Conservation (phyloP, 768 basidiomycete genomes). For the Krasilnikovozyma curviuscula region DNA sequence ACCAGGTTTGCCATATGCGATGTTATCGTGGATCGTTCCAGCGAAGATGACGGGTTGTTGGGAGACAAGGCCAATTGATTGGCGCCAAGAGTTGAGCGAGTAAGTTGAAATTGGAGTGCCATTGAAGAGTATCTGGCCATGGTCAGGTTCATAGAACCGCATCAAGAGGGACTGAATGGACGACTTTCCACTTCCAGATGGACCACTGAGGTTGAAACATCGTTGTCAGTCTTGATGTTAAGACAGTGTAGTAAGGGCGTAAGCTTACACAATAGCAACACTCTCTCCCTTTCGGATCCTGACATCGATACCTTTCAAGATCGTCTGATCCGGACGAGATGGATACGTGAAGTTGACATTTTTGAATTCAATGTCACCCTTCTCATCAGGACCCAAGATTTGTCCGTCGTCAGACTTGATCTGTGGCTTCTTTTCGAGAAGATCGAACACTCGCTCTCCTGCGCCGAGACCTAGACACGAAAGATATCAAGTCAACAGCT, state of each 20-base stretch:
- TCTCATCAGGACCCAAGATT: background rate
- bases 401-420: background rate
- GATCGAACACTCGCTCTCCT: slow-evolving; percentile 10
- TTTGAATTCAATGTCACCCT: slow-evolving; percentile 1
- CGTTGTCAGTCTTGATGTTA: too few relatives aligned
- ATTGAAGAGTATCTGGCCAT: slow-evolving; percentile 7
- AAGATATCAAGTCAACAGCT: background rate
- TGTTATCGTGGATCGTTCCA: slow-evolving; percentile 10
- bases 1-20: slow-evolving; percentile 7
- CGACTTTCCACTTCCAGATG: slow-evolving; percentile 2
- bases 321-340: slow-evolving; percentile 5
- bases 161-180: slow-evolving; percentile 12
- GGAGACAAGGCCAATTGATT: slow-evolving; percentile 10
- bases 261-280: slow-evolving; percentile 8
- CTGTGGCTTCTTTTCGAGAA: slow-evolving; percentile 11
- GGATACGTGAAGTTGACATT: slow-evolving; percentile 8
- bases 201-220: background rate
- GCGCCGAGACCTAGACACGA: slow-evolving; percentile 6
- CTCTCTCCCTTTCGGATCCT: slow-evolving; percentile 6
- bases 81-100: slow-evolving; percentile 1
- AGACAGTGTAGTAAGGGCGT: too few relatives aligned
- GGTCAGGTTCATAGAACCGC: slow-evolving; percentile 9
- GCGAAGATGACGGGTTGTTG: slow-evolving; percentile 11
- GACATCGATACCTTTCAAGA: slow-evolving; percentile 2
- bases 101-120: background rate